Conservation (phyloP, 108 stramenopile genomes). For the Aureococcus anophagefferens region DNA sequence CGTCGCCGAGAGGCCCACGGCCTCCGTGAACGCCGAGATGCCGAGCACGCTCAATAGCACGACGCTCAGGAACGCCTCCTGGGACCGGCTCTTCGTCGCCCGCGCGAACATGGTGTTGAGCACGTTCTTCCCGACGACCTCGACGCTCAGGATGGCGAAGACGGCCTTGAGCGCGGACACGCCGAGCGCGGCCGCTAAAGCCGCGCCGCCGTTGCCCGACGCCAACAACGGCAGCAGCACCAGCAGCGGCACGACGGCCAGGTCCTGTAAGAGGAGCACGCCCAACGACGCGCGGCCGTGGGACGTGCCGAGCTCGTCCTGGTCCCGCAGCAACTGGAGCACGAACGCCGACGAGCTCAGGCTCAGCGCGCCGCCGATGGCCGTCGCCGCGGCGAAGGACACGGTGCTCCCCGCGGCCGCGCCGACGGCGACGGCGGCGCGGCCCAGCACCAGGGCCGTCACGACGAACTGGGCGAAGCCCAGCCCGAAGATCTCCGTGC, state of each 20-base stretch:
- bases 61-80: constrained; percentile 79
- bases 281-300: constrained; percentile 83
- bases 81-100: constrained; percentile 56
- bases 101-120: constrained; percentile 62
- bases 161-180: constrained; percentile 64
- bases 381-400: constrained; percentile 53
- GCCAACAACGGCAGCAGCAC: constrained; percentile 77
- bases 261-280: constrained; percentile 77
- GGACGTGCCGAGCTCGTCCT: constrained; percentile 61
- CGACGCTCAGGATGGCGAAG: constrained; percentile 60
- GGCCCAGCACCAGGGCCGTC: constrained; percentile 19
- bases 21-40: constrained; percentile 81
- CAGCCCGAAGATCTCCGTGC: constrained; percentile 76
- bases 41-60: constrained; percentile 68
- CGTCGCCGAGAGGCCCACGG: constrained; percentile 79
- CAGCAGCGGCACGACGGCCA: constrained; percentile 82
- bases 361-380: constrained; percentile 77
- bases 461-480: constrained; percentile 70
- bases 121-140: constrained; percentile 58
- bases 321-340: constrained; percentile 75
- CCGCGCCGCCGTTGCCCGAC: constrained; percentile 41
- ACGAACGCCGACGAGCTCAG: constrained; percentile 86
- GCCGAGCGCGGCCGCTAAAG: constrained; percentile 51
- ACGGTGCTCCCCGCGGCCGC: constrained; percentile 32
- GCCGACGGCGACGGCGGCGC: constrained; percentile 43